Base-by-base conservation (phyloP, 1,139 yeast species). In the Hyphopichia fennica region DNA sequence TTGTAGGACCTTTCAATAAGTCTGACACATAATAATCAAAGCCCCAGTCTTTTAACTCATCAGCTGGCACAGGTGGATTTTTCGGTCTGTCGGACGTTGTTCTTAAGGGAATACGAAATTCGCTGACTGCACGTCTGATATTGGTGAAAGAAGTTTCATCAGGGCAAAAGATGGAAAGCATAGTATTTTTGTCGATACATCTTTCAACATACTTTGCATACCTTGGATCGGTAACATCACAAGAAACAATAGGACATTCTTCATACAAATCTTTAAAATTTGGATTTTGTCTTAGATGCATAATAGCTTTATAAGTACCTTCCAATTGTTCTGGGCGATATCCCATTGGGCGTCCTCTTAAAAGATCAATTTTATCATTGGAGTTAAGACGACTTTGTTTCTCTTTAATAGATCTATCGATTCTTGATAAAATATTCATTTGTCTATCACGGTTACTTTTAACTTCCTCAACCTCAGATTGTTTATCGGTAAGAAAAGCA, bases 1-100 rank as follows among this genome's bases (percentile, higher is more conserved):
- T 77, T 9, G 63, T 58, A 1, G 96, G 96, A 0, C 96, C 99
- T 1, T 67, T 64, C 1, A 93, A 56, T 47, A 80, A 80, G 53
- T 93, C 97, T 1, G 80, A 64, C 30, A 90, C 54, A 53, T 79
- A 87, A 0, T 96, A 95, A 46, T 87, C 96, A 60, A 93, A 88
- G 0, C 96, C 96, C 22, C 66, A 60, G 1, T 50, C 37, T 29
- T 50, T 54, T 4, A 90, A 52, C 34, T 66, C 59, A 8, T 66
- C 72, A 8, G 46, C 48, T 0, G 72, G 35, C 37, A 55, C 44
- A 2, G 54, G 51, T 2, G 52, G 55, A 20, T 36, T 28, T 2
- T 27, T 38, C 6, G 23, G 31, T 6, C 13, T 18, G 4, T 38
- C 41, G 3, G 37, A 38, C 3, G 41, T 18, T 14, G 23, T 25